A percentile compares a stretch with the other conserved stretches of the same genome.
Conservation (phyloP, 2,329 filamentous ascomycete species). For the Fusarium nurragi region DNA sequence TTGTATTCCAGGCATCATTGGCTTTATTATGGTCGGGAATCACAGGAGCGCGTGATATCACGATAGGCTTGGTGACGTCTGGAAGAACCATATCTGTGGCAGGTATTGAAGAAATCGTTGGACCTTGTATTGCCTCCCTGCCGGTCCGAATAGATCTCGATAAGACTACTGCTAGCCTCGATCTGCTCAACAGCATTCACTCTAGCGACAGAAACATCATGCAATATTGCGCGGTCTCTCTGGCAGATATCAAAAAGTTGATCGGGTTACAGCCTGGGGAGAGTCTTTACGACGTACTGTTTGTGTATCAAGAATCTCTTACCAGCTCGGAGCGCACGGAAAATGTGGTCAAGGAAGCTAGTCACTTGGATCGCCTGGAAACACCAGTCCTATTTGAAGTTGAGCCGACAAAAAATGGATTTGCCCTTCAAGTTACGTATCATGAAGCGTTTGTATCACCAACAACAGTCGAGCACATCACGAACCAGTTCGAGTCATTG, state of each 20-base stretch:
- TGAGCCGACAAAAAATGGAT: constrained; percentile 64
- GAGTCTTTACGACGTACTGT: constrained; percentile 77
- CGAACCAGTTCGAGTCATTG: constrained; percentile 69
- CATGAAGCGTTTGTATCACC: constrained; percentile 60
- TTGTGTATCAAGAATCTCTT: constrained; percentile 85
- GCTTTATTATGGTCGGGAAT: constrained; percentile 73
- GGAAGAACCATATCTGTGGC: constrained; percentile 78
- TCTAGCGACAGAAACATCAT: constrained; percentile 72
- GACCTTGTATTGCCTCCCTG: constrained; percentile 81
- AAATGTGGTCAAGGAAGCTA: constrained; percentile 61
- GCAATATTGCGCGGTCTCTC: constrained; percentile 68
- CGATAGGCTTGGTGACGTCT: constrained; percentile 83
- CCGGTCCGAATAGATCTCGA: constrained; percentile 74
- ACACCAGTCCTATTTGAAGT: constrained; percentile 80
- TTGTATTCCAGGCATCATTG: constrained; percentile 79
- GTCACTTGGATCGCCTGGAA: constrained; percentile 77
- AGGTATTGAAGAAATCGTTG: constrained; percentile 77
- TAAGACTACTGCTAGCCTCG: constrained; percentile 60
- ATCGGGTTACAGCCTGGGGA: constrained; percentile 64
- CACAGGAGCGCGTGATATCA: constrained; percentile 70
- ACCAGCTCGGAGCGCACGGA: constrained; percentile 46
- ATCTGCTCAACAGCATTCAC: constrained; percentile 73
- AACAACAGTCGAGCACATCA: constrained; percentile 64
- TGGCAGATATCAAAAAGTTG: constrained; percentile 74
- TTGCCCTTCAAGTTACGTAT: constrained; percentile 58